Percentiles rank a stretch among this genome's conserved stretches.
Conservation (phyloP, 2,329 filamentous ascomycete genomes). For the Aspergillus alliaceus region DNA sequence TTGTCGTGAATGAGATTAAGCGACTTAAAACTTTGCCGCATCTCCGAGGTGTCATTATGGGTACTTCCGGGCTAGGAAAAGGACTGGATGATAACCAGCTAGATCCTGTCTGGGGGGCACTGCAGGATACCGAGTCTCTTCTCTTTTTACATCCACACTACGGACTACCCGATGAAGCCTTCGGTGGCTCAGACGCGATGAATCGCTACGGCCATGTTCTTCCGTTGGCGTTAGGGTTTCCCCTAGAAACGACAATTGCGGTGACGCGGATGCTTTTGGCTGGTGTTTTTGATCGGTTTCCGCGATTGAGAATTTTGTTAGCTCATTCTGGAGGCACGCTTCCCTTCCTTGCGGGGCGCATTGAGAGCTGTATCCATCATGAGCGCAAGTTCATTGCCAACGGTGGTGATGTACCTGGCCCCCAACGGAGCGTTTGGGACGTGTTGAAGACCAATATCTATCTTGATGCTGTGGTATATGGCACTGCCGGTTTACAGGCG, state of each 20-base stretch:
- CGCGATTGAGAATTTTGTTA: slow-evolving; percentile 69
- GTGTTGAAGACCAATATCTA: slow-evolving; percentile 75
- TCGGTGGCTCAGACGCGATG: slow-evolving; percentile 69
- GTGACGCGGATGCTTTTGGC: slow-evolving; percentile 84
- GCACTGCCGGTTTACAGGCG: slow-evolving; percentile 61
- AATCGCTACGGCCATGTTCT: slow-evolving; percentile 84
- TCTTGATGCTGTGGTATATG: slow-evolving; percentile 68
- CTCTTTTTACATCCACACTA: slow-evolving; percentile 93
- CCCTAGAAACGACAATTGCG: slow-evolving; percentile 89
- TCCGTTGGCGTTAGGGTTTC: slow-evolving; percentile 81
- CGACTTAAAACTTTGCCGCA: slow-evolving; percentile 62
- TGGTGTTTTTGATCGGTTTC: slow-evolving; percentile 78
- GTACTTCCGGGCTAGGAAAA: slow-evolving; percentile 75
- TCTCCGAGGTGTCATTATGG: slow-evolving; percentile 84
- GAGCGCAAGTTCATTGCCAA: slow-evolving; percentile 71
- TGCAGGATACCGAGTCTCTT: slow-evolving; percentile 64
- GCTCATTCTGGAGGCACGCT: slow-evolving; percentile 88
- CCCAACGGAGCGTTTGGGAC: slow-evolving; percentile 62
- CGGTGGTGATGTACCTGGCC: slow-evolving; percentile 61
- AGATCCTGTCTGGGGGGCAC: slow-evolving; percentile 68
- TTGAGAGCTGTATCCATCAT: slow-evolving; percentile 84
- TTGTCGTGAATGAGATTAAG: slow-evolving; percentile 63
- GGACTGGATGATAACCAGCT: slow-evolving; percentile 77
- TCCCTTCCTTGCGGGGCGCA: slow-evolving; percentile 82
- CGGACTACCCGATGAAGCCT: slow-evolving; percentile 77